Percentiles rank a stretch among this genome's conserved stretches.
These are phyloP conservation scores for Aegilops sharonensis DNA, from an alignment of 176 grass and related monocot species.

Conservation along the genomic window DNA sequence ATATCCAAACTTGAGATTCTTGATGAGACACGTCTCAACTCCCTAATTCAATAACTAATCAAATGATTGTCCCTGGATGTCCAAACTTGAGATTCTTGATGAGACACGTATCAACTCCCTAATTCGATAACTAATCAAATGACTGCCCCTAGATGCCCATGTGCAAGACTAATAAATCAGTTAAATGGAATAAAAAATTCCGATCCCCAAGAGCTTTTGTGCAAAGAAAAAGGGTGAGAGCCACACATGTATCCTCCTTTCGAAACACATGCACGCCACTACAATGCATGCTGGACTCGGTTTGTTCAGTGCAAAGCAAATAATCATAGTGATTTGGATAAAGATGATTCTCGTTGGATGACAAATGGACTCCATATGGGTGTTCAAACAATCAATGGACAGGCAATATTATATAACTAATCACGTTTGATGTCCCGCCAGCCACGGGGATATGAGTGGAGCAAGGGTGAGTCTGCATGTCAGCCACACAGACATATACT, in stretches of 20 bases:
- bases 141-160: constrained; percentile 20
- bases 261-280: constrained; percentile 43
- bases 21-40: not conserved
- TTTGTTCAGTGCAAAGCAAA: constrained; percentile 38
- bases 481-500: not conserved
- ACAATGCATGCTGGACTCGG: constrained; percentile 29
- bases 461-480: constrained; percentile 25
- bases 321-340: constrained; percentile 40
- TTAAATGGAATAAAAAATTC: not conserved
- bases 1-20: not conserved
- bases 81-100: constrained; percentile 5
- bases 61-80: constrained; percentile 25
- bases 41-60: constrained; percentile 27
- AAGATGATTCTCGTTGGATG: constrained; percentile 19
- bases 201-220: constrained; percentile 9
- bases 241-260: constrained; percentile 16
- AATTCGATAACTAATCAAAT: constrained; percentile 34
- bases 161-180: constrained; percentile 19
- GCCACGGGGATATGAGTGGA: not conserved
- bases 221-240: constrained; percentile 8
- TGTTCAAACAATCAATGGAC: constrained; percentile 52
- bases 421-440: not conserved
- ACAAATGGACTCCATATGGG: constrained; percentile 44
- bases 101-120: not conserved
- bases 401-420: constrained; percentile 9